Conservation (phyloP, 768 basidiomycete genomes). For the Amanita inopinata region DNA sequence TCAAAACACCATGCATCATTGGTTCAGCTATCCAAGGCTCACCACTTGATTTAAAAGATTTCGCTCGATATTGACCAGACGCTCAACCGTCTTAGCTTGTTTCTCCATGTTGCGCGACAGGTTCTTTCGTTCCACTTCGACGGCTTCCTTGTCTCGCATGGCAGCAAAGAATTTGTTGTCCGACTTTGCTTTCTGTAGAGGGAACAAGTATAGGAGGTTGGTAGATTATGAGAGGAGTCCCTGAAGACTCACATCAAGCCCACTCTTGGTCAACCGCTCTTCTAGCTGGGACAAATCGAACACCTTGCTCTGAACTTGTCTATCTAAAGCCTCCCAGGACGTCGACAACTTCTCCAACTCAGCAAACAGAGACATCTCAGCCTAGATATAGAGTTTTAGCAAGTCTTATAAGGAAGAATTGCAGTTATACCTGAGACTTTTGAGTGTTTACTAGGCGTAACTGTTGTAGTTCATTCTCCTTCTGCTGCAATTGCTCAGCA, state of each 20-base stretch:
- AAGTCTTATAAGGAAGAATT: conserved; percentile 4
- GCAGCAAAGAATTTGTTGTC: conserved; percentile 92
- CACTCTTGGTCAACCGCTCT: conserved; percentile 54
- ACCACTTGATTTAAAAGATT: conserved; percentile 52
- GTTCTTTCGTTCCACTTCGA: conserved; percentile 67
- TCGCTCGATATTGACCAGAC: conserved; percentile 54
- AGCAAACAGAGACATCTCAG: conserved; percentile 66
- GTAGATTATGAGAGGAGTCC: not conserved
- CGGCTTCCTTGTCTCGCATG: conserved; percentile 82
- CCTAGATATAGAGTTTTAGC: conserved; percentile 27
- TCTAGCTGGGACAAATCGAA: conserved; percentile 73
- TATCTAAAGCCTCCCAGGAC: conserved; percentile 79
- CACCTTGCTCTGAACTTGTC: conserved; percentile 75
- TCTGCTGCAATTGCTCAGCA: conserved; percentile 44
- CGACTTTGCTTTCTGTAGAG: conserved; percentile 78
- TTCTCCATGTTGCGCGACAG: conserved; percentile 39
- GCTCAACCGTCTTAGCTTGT: conserved; percentile 50
- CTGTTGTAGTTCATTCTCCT: conserved; percentile 58
- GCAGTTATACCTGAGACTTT: conserved; percentile 45
- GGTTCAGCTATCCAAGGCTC: no score
- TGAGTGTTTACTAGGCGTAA: conserved; percentile 57
- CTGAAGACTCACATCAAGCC: conserved; percentile 53
- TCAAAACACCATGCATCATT: no score
- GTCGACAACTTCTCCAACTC: conserved; percentile 82
- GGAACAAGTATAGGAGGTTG: not conserved